Base-by-base conservation (phyloP, 208 protist genomes). In the Naegleria gruberi region DNA sequence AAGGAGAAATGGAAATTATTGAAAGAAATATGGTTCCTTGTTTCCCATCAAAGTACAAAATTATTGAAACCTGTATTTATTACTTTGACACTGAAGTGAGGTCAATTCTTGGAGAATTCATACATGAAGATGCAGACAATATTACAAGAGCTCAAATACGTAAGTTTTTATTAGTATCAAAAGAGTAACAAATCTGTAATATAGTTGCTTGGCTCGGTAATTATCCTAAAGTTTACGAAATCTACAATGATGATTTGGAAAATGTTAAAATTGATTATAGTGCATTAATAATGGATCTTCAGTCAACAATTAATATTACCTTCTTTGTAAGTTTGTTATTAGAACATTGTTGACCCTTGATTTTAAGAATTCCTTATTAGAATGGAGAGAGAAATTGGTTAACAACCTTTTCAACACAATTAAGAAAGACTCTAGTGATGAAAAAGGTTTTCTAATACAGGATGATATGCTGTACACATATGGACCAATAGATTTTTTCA, bases 401-500 rank as follows among this genome's bases (percentile, higher is more conserved):
- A 30, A 55, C 34, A 34, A 47, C 15, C 17, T 77, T 2, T 77
- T 77, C 34, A 37, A 30, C 26, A 37, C 41, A 23, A 47, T 55
- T 55, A 37, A 43, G 8, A 45, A 84, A 41, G 42, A 55, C 6
- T 30, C 15, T 19, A 30, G 19, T 19, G 23, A 30, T 55, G 83
- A 87, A 30, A 87, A 34, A 40, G 17, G 6, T 0, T 87, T 55
- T 4, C 12, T 42, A 41, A 19, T 44, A 55, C n/a, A 87, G 12
- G 83, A 55, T 55, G 83, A 37, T 34, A 30, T 46, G 37, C 7
- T 87, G 19, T 87, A 87, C n/a, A 87, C 83, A 19, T 87, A 55
- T 19, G 83, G 43, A 34, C 83, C 83, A 17, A 55, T 55, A 40
- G 83, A 87, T 40, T 87, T 87, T 12, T 87, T 87, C 19, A 87